Base-by-base conservation (phyloP, 2,329 filamentous ascomycete species). In the Phialophora macrospora region DNA sequence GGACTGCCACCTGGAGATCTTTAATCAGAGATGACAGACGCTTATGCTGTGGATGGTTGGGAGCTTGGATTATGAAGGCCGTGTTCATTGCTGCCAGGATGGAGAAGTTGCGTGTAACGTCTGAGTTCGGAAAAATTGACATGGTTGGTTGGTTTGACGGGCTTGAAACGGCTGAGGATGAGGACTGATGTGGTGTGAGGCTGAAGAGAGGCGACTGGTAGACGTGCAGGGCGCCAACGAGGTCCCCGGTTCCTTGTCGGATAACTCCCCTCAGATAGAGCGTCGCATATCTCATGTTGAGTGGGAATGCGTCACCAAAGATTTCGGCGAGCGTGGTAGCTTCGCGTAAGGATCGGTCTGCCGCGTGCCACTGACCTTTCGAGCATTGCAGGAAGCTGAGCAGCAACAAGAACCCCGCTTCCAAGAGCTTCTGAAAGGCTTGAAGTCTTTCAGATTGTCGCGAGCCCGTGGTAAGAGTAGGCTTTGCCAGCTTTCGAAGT, bases 211-310 rank as follows among this genome's bases (percentile, higher is more conserved):
- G 79, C 48, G 87, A 84, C 66, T 85, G 83, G 77, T 91, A 97
- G 9, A 89, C 83, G 3, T 80, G 72, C 14, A 93, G 79, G 3
- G 94, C 93, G 1, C 80, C 79, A n/a, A 85, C 80, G 1, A 95
- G 82, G 68, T 92, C 84, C 17, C 92, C 93, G 4, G 84, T 88
- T 20, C 89, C 91, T 79, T 97, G 94, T 60, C 88, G 82, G 71
- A 92, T 90, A 7, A 91, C 85, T 0, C 90, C 93, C 0, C 84
- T 82, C 20, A 97, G 85, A 76, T 97, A 97, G 51, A 86, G 80
- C 6, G 86, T 82, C 52, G 91, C 81, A 38, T 87, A 79, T 26
- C 77, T 76, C 41, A 87, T 82, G 1, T 76, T 73, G 14, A 77
- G 75, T 2, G 78, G 73, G 24, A 78, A 73, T 9, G 73, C 72